Conservation (phyloP, 2,329 filamentous ascomycete species). For the Ophiostoma australiae region DNA sequence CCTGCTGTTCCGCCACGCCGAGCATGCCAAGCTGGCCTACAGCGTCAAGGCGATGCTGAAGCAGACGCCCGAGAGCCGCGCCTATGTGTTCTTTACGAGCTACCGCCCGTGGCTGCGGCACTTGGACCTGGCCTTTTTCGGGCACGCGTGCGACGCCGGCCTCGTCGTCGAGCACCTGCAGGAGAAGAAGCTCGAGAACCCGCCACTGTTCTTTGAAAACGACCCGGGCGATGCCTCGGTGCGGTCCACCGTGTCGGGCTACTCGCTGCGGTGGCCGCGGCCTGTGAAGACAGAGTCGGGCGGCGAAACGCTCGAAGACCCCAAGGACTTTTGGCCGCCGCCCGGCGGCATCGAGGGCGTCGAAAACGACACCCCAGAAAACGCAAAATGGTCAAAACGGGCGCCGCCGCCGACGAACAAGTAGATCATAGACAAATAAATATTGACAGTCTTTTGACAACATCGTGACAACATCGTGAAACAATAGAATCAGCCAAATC, state of each 20-base stretch:
- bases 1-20: constrained; percentile 83
- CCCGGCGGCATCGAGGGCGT: constrained; percentile 19
- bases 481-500: constrained; percentile 13
- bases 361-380: background rate
- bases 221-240: constrained; percentile 80
- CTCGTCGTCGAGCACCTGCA: constrained; percentile 74
- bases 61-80: constrained; percentile 50
- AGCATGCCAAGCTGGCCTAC: constrained; percentile 71
- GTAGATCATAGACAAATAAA: too few species aligned
- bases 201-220: constrained; percentile 76
- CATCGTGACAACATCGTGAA: too few species aligned
- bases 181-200: constrained; percentile 75
- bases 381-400: constrained; percentile 1
- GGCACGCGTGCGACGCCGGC: constrained; percentile 63
- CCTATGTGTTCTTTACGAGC: constrained; percentile 88
- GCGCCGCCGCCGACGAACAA: background rate
- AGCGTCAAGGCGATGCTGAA: constrained; percentile 66
- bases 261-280: constrained; percentile 62
- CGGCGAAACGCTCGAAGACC: constrained; percentile 15
- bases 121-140: constrained; percentile 83
- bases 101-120: constrained; percentile 87
- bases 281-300: constrained; percentile 25
- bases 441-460: too few species aligned
- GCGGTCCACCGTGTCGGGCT: constrained; percentile 77
- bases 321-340: constrained; percentile 24